phyloP scores from a whole-genome alignment of 768 basidiomycete genomes.

The Rhizopogon salebrosus region DNA sequence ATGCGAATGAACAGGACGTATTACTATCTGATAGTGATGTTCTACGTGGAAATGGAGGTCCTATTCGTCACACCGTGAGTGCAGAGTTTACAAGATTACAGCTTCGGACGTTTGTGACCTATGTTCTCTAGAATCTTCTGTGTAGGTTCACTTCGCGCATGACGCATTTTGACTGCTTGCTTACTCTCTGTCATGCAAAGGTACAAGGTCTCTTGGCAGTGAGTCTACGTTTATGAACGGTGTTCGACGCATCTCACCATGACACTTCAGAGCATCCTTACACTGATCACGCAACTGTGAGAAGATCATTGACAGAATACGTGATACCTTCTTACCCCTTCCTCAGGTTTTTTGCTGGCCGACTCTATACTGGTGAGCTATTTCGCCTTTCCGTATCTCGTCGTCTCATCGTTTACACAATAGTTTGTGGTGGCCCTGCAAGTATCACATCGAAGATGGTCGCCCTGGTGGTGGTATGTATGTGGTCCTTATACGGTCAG shows the following conservation, averaged over 20 bases:
- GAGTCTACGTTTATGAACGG: not conserved
- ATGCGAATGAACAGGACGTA: slow-evolving; percentile 19
- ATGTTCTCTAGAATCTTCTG: slow-evolving; percentile 22
- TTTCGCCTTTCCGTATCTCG: no score
- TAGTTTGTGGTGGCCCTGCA: slow-evolving; percentile 15
- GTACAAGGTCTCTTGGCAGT: slow-evolving; percentile 22
- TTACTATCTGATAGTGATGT: slow-evolving; percentile 22
- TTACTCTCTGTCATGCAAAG: slow-evolving; percentile 7
- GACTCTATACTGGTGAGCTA: slow-evolving; percentile 19
- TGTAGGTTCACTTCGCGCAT: slow-evolving; percentile 14
- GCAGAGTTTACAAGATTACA: not conserved
- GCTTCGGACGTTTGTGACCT: not conserved
- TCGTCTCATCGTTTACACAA: not conserved
- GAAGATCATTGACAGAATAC: not conserved
- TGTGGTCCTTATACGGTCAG: no score
- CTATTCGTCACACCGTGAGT: slow-evolving; percentile 24
- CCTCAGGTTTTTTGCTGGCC: slow-evolving; percentile 20
- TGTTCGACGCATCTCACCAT: not conserved
- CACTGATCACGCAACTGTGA: slow-evolving; percentile 22
- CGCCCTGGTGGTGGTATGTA: slow-evolving; percentile 14
- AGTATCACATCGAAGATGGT: slow-evolving; percentile 6
- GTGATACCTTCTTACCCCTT: not conserved
- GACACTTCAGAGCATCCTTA: slow-evolving; percentile 17
- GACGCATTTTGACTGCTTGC: not conserved
- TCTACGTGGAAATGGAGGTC: slow-evolving; percentile 16